phyloP scores from a whole-genome alignment of 257 asterid genomes.

The Jacaranda copaia region DNA sequence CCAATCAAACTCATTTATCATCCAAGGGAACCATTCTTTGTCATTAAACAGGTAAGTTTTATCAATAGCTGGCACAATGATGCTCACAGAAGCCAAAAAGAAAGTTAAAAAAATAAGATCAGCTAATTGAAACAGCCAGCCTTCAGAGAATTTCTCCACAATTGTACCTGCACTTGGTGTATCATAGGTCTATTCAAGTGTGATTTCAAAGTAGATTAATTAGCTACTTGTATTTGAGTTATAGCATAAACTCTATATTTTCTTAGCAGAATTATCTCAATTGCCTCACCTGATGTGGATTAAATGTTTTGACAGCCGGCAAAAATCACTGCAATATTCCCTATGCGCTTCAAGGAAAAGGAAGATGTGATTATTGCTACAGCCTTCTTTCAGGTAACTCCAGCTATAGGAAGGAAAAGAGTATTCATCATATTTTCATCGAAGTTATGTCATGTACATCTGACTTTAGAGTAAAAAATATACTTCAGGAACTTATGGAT shows the following conservation, averaged over 20 bases:
- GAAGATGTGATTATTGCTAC: constrained; percentile 81
- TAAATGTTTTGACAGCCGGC: constrained; percentile 53
- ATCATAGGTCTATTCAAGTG: not conserved
- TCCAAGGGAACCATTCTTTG: constrained; percentile 83
- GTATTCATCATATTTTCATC: not conserved
- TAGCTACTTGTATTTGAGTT: not conserved
- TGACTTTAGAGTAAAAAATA: not conserved
- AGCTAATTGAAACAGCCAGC: too few relatives aligned
- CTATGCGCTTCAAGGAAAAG: constrained; percentile 87
- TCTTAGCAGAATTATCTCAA: not conserved
- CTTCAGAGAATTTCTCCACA: too few relatives aligned
- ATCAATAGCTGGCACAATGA: not conserved
- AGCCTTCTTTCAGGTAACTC: constrained; percentile 77
- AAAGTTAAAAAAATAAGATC: too few relatives aligned
- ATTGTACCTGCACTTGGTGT: not conserved
- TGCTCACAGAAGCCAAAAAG: too few relatives aligned
- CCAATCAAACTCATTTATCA: constrained; percentile 78
- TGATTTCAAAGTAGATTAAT: not conserved
- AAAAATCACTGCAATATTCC: constrained; percentile 76
- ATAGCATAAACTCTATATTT: not conserved
- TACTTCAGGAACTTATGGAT: constrained; percentile 79
- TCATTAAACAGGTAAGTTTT: constrained; percentile 67
- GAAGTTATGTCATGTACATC: not conserved
- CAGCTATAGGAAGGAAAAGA: not conserved
- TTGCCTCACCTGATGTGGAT: constrained; percentile 23